These are phyloP conservation scores for Apiospora aurea DNA, from an alignment of 2,329 filamentous ascomycete genomes.

Conservation along the genomic window DNA sequence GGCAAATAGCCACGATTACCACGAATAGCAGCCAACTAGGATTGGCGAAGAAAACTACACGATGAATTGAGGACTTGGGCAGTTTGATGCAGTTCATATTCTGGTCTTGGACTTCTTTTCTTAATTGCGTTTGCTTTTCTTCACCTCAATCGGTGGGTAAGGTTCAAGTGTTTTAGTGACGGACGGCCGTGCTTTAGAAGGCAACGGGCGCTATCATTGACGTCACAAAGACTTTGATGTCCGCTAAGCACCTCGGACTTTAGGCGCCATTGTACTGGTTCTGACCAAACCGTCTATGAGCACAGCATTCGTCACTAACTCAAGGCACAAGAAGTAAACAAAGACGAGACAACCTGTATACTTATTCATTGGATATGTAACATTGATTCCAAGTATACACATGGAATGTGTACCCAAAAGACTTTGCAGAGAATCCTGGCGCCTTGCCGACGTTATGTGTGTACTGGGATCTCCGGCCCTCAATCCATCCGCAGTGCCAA, in stretches of 20 bases:
- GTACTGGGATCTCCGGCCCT: background rate
- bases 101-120: background rate
- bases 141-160: background rate
- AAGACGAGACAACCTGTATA: background rate
- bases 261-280: background rate
- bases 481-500: background rate
- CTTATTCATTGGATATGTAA: background rate
- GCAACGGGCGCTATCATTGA: background rate
- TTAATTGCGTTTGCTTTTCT: background rate
- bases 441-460: background rate
- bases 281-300: background rate
- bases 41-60: background rate
- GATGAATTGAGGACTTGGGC: background rate
- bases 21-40: background rate
- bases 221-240: background rate
- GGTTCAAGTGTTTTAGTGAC: background rate
- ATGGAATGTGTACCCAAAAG: background rate
- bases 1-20: background rate
- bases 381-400: no score
- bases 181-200: background rate
- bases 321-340: background rate
- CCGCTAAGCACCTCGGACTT: background rate
- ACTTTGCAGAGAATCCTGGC: background rate
- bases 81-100: background rate
- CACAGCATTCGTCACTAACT: slow-evolving; percentile 1